Evolutionary conservation across 176 grass and related monocot genomes (phyloP).

Genomic region (Musa beccarii): DNA sequence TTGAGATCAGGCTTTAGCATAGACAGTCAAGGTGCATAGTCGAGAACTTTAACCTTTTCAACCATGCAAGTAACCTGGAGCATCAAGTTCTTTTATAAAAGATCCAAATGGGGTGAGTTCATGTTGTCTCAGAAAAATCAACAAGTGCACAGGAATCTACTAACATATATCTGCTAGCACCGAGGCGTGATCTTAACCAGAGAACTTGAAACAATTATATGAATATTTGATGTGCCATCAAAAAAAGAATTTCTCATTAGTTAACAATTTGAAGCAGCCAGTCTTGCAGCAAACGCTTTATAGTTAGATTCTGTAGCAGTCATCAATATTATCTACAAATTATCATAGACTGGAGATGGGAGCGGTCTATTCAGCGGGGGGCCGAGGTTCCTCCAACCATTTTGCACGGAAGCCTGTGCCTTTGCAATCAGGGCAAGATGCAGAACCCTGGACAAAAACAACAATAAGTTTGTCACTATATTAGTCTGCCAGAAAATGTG

Average conservation of each 20-base stretch:
- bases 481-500: slow-evolving; percentile 11
- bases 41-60: too few relatives aligned
- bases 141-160: too few relatives aligned
- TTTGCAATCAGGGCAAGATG: slow-evolving; percentile 65
- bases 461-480: neutral
- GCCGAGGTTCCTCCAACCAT: slow-evolving; percentile 62
- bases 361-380: neutral
- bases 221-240: neutral
- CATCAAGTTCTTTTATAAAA: too few relatives aligned
- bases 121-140: too few relatives aligned
- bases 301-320: neutral
- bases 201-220: neutral
- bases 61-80: too few relatives aligned
- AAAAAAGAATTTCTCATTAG: neutral
- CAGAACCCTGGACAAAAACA: slow-evolving; percentile 42
- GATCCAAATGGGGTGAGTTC: too few relatives aligned
- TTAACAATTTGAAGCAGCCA: neutral
- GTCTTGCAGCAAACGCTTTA: neutral
- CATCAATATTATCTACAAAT: neutral
- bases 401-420: slow-evolving; percentile 95
- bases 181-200: neutral
- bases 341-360: neutral
- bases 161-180: too few relatives aligned
- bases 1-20: too few relatives aligned
- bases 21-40: too few relatives aligned